Conservation (phyloP, 306 rosid species). For the Acmispon strigosus region DNA sequence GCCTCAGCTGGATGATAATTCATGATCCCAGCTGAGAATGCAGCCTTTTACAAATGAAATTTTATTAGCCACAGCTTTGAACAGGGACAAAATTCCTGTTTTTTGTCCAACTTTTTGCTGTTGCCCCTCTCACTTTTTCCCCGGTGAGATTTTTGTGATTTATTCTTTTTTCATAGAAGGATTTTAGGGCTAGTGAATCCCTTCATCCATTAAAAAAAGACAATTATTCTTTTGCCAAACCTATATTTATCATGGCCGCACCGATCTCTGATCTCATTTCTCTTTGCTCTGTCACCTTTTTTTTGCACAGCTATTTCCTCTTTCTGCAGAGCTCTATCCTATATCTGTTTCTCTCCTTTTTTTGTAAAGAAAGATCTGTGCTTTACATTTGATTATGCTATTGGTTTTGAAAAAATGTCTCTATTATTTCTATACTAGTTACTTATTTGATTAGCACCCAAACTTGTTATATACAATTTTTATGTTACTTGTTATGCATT, state of each 20-base stretch:
- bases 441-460: neutral
- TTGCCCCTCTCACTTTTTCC: neutral
- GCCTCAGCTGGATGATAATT: neutral
- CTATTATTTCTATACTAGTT: neutral
- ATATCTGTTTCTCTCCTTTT: neutral
- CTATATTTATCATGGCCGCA: neutral
- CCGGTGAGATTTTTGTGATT: neutral
- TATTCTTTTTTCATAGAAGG: neutral
- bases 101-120: neutral
- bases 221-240: neutral
- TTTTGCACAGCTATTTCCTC: neutral
- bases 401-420: neutral
- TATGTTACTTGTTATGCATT: neutral
- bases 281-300: neutral
- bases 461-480: neutral
- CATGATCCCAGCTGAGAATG: neutral
- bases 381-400: neutral
- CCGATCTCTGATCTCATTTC: neutral
- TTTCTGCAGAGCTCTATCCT: neutral
- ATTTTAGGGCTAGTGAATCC: neutral
- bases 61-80: neutral
- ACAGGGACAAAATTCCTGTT: too few relatives aligned
- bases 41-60: neutral
- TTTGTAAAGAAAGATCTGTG: neutral
- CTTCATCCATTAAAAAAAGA: neutral